A percentile compares a stretch with the other conserved stretches of the same genome.
phyloP scores from a whole-genome alignment of 2,329 filamentous ascomycete species.

The Neurospora crassa region DNA sequence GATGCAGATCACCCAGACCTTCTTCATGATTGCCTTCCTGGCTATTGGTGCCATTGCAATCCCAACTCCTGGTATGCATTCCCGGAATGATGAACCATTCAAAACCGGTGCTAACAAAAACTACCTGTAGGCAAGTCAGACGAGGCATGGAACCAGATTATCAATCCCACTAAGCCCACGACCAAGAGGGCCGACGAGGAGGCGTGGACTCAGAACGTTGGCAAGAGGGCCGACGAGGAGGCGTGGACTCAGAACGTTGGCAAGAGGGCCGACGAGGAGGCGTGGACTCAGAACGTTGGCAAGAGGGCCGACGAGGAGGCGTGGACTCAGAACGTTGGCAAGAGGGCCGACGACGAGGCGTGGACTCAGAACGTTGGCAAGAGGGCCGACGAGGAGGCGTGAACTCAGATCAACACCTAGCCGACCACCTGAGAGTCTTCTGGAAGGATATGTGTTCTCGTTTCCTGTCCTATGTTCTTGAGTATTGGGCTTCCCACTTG shows the following conservation, averaged over 20 bases:
- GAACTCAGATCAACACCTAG: background rate
- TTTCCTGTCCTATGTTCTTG: background rate
- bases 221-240: background rate
- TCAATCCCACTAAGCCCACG: too few relatives aligned
- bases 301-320: background rate
- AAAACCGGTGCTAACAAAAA: background rate
- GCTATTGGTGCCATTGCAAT: background rate
- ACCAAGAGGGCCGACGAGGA: background rate
- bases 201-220: background rate
- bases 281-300: too few relatives aligned
- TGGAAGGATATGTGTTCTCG: background rate
- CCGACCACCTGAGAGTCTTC: background rate
- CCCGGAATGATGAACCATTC: background rate
- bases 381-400: background rate
- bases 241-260: too few relatives aligned
- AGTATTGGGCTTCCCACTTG: background rate
- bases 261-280: background rate
- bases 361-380: background rate
- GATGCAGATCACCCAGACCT: conserved; percentile 1
- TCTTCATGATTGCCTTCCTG: conserved; percentile 1
- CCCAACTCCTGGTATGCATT: background rate
- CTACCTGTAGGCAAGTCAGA: background rate
- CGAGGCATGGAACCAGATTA: background rate
- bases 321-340: background rate
- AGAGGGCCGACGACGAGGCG: background rate